A percentile compares a stretch with the other conserved stretches of the same genome.
Conservation (phyloP, 108 stramenopile genomes). For the Cyclotella atomus region DNA sequence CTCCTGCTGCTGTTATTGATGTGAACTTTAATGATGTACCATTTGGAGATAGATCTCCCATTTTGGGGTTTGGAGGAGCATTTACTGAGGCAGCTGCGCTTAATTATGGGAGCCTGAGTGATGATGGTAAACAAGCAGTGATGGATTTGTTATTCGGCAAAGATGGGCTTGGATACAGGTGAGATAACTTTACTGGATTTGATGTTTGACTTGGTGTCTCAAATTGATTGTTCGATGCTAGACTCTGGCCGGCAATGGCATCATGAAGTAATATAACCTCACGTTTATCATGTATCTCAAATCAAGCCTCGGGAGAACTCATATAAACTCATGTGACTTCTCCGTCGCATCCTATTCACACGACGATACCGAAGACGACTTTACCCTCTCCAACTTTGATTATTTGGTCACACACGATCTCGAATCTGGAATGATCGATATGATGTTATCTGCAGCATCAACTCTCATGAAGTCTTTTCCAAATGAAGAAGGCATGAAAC, state of each 20-base stretch:
- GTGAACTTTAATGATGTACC: slow-evolving; percentile 50
- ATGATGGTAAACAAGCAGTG: slow-evolving; percentile 68
- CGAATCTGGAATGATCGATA: slow-evolving; percentile 83
- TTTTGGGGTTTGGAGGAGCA: slow-evolving; percentile 95
- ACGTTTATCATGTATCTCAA: background rate
- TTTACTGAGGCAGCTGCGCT: slow-evolving; percentile 94
- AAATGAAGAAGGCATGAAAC: slow-evolving; percentile 55
- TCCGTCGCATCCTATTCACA: slow-evolving; percentile 84
- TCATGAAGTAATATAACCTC: background rate
- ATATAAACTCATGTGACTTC: slow-evolving; percentile 97
- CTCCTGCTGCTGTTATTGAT: slow-evolving; percentile 66
- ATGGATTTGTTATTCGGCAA: slow-evolving; percentile 92
- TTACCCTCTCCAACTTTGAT: slow-evolving; percentile 85
- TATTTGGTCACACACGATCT: slow-evolving; percentile 76
- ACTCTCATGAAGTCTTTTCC: slow-evolving; percentile 50
- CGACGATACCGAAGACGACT: slow-evolving; percentile 89
- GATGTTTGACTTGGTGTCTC: background rate
- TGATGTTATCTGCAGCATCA: slow-evolving; percentile 65
- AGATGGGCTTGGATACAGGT: slow-evolving; percentile 80
- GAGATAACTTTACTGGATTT: background rate
- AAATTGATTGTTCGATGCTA: too few species aligned
- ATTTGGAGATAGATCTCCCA: slow-evolving; percentile 64
- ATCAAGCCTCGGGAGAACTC: slow-evolving; percentile 81
- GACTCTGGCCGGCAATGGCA: too few species aligned
- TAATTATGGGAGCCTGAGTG: slow-evolving; percentile 80